Base-by-base conservation (phyloP, 306 rosid species). In the Vigna trinervia region DNA sequence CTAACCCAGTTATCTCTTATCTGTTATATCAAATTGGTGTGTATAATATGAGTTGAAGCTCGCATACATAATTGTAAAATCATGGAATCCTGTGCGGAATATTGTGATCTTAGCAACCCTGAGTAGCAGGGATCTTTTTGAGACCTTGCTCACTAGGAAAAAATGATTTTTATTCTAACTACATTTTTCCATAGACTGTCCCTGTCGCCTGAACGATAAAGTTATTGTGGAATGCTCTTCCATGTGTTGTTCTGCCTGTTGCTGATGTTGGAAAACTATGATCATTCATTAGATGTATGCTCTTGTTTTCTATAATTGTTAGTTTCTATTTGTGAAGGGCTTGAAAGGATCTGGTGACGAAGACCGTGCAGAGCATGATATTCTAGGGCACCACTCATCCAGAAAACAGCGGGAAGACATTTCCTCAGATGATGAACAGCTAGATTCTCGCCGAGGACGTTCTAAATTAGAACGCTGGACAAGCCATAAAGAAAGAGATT, bases 381-480 rank as follows among this genome's bases (percentile, higher is more conserved):
- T 77, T 78, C 79, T 85, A 43, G 86, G 59, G 68, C 89, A 85
- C 54, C 89, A 78, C 57, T 83, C 78, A 46, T 83, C 96, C 81
- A 86, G 80, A 80, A 92, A 85, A 78, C 93, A 73, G 39, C 83
- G 64, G 69, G 97, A 86, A 50, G 95, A 78, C 72, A 78, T 68
- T 48, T 89, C 96, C 56, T 85, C 90, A 47, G 99, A 91, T 36
- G 97, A 91, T 45, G 99, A 92, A 81, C 97, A 79, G 77, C 88
- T 80, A 59, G 96, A 91, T 82, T 86, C 88, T 70, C 85, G 69
- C 45, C 85, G 90, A 82, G 99, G 99, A 71, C 92, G 96, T 48
- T 89, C 99, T 69, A 96, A 96, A 79, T 86, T 96, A 86, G 99
- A 96, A 82, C 98, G 99, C 43, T 96, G 99, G 99, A 91, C 98